Percentiles rank a stretch among this genome's conserved stretches.
Conservation (phyloP, 306 rosid genomes). For the Cicer yamashitae region DNA sequence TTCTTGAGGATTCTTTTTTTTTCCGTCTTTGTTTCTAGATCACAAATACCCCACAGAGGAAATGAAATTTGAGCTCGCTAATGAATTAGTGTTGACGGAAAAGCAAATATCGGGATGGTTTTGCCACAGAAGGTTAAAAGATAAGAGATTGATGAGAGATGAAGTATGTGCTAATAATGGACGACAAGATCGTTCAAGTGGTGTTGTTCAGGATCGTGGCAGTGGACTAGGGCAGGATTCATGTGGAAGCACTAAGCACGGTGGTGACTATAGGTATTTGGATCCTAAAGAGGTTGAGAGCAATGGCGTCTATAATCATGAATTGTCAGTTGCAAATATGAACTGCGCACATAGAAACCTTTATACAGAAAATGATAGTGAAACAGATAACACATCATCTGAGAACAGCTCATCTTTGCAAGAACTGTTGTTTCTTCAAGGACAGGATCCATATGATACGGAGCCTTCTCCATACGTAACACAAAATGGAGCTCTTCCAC, state of each 20-base stretch:
- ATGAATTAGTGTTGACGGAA: slow-evolving; percentile 73
- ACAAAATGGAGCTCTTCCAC: slow-evolving; percentile 61
- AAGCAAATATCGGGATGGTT: slow-evolving; percentile 98
- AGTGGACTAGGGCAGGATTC: slow-evolving; percentile 95
- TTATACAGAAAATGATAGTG: slow-evolving; percentile 59
- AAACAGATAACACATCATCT: slow-evolving; percentile 73
- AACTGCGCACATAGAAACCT: slow-evolving; percentile 52
- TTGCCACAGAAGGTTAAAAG: slow-evolving; percentile 96
- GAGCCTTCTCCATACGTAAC: slow-evolving; percentile 65
- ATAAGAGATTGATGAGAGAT: slow-evolving; percentile 65
- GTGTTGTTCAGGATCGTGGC: slow-evolving; percentile 79
- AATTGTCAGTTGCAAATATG: slow-evolving; percentile 56
- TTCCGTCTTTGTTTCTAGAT: slow-evolving; percentile 53
- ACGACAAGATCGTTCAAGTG: slow-evolving; percentile 88
- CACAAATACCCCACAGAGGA: slow-evolving; percentile 90
- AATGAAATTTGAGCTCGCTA: slow-evolving; percentile 77
- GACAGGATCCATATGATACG: slow-evolving; percentile 63
- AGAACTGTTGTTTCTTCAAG: slow-evolving; percentile 64
- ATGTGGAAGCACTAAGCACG: slow-evolving; percentile 93
- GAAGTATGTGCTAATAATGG: slow-evolving; percentile 70
- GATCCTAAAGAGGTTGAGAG: slow-evolving; percentile 96
- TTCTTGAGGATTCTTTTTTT: slow-evolving; percentile 29
- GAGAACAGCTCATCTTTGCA: slow-evolving; percentile 83
- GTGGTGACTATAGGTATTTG: slow-evolving; percentile 67
- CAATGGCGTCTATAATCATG: slow-evolving; percentile 65